Evolutionary conservation across 1,284 basidiomycete genomes (phyloP).

Genomic region (Rhodotorula sp.): DNA sequence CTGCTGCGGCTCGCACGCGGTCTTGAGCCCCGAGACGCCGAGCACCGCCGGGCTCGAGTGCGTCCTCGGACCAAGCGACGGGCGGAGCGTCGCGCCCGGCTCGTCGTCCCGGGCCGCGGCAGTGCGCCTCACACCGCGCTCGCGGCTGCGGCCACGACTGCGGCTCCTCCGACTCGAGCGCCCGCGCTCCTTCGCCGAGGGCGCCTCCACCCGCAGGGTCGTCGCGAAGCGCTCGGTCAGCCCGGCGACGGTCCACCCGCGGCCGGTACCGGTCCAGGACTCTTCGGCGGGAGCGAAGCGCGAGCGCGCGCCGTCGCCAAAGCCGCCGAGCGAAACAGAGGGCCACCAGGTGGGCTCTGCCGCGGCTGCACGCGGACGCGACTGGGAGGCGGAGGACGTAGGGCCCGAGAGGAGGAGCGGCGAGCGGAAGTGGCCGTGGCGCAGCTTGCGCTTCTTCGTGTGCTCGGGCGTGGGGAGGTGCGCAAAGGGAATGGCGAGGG

Average conservation of each 20-base stretch:
- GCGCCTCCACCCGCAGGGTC: background rate
- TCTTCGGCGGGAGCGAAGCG: conserved; percentile 10
- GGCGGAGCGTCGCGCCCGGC: background rate
- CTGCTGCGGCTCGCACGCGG: background rate
- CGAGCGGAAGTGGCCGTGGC: conserved; percentile 25
- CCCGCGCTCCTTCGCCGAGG: background rate
- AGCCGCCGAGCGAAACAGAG: background rate
- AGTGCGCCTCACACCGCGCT: background rate
- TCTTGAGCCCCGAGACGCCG: background rate
- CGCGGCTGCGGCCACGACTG: background rate
- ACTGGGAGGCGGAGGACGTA: background rate
- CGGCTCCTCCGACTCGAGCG: background rate
- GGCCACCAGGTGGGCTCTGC: conserved; percentile 21
- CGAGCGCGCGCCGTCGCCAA: conserved; percentile 9
- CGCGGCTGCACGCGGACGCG: background rate
- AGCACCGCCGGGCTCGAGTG: conserved; percentile 9
- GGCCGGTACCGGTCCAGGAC: conserved; percentile 3
- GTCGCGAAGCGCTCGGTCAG: background rate
- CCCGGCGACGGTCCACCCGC: conserved; percentile 6
- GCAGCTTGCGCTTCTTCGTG: conserved; percentile 31
- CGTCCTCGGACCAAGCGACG: background rate
- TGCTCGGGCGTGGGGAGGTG: background rate
- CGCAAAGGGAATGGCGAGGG: background rate
- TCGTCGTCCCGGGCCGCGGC: background rate
- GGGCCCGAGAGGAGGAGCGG: conserved; percentile 11